Evolutionary conservation across 805 yeast species (phyloP), one percentile per base, ranked within the genome.

Genomic region (Teunomyces panamensis): DNA sequence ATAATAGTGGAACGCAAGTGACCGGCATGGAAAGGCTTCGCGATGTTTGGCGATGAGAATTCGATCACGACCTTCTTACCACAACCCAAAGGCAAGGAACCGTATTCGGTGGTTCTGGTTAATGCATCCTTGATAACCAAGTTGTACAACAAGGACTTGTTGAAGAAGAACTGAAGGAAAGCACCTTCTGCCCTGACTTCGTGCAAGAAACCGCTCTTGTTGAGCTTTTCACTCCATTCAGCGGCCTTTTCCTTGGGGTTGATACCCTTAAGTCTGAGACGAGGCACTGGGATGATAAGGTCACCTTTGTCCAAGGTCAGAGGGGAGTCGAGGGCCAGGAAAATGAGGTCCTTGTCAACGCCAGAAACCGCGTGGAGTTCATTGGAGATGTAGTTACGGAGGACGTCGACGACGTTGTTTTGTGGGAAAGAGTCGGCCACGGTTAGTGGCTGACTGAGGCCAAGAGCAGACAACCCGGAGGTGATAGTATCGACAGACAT

Each of bases 1-100:
- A 94, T 94, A 63, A 94, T 94, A 39, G 99, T 94, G 29, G 96
- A 87, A 71, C 99, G 85, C 69, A 94, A 81, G 69, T 94, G 99
- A 50, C 99, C 99, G 47, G 99, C 99, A 65, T 94, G 99, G 86
- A 94, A 94, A 9, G 99, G 99, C 73, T 94, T 94, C 55, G 99
- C 99, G 62, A 94, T 92, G 70, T 94, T 94, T 55, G 99, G 99
- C 30, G 98, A 91, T 2, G 97, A 89, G 62, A 94, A 94, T 69
- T 94, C 99, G 58, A 94, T 78, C 39, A 90, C 59, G 13, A 87
- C 77, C 71, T 89, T 86, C 53, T 62, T 62, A 53, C 82, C 83
- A 35, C 69, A 69, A 49, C 94, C 97, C 47, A 87, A 58, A 43
- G 90, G 88, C 57, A 84, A 74, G 41, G 82, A 70, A 56, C 99